Base-by-base conservation (phyloP, 148 eudicot genomes). In the Rhododendron henanense region DNA sequence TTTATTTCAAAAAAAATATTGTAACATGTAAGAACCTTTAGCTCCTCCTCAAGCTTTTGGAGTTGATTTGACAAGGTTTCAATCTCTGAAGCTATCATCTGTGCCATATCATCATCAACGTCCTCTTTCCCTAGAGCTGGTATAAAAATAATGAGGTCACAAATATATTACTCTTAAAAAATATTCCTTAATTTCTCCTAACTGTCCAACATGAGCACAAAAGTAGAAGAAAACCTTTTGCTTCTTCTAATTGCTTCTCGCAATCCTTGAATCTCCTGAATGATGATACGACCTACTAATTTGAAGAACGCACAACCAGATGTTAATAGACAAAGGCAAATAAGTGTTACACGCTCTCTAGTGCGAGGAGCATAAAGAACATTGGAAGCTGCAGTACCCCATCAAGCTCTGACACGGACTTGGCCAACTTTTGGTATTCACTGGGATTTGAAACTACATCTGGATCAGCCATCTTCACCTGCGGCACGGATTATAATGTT, bases 401-500 rank as follows among this genome's bases (percentile, higher is more conserved):
- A 83, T 95, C 93, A 78, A 97, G 99, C 84, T 97, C 99, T 55
- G 98, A 69, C 89, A 95, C 81, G n/a, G 98, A 97, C 82, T 93
- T 96, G 25, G 96, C 99, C 86, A 95, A 88, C 86, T 95, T 97
- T 86, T 94, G 96, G 90, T 97, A 97, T 83, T 97, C 98, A 83
- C 93, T 91, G 25, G 94, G 96, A 91, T 97, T 97, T 59, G 98
- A 95, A 75, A 92, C 95, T 18, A 97, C 93, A 86, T 97, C 99
- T 80, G 98, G 99, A 87, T 95, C 99, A 88, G 93, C 98, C 87
- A 97, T 92, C 90, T 94, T 97, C 85, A 92, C 92, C 99, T 97
- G 87, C 71, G 81, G 81, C 69, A 79, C 74, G 75, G 44, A 77
- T 80, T 33, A 39, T 44, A 83, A 78, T 41, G 83, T 41, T 35